Conservation (phyloP, 768 basidiomycete genomes). For the Tricholoma bakamatsutake region DNA sequence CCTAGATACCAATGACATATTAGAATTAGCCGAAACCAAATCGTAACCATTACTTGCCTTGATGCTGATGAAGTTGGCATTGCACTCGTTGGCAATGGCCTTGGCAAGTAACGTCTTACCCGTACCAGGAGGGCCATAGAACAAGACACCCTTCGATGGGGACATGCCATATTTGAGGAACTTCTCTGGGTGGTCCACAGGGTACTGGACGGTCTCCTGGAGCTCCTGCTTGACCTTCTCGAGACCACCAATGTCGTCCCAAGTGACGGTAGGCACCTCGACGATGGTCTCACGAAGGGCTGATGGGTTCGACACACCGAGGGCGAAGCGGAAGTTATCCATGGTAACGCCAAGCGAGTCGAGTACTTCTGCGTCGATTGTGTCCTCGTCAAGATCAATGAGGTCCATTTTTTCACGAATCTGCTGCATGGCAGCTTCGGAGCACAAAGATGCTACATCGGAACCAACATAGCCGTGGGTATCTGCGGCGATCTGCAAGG, state of each 20-base stretch:
- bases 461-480: slow-evolving; percentile 99
- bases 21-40: neutral
- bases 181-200: slow-evolving; percentile 99
- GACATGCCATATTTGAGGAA: slow-evolving; percentile 99
- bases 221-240: slow-evolving; percentile 99
- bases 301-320: slow-evolving; percentile 96
- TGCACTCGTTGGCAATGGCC: slow-evolving; percentile 99
- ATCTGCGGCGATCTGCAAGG: slow-evolving; percentile 85
- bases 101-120: slow-evolving; percentile 99
- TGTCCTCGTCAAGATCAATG: slow-evolving; percentile 94
- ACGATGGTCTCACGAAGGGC: slow-evolving; percentile 99
- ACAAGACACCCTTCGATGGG: slow-evolving; percentile 97
- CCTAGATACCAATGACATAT: slow-evolving; percentile 34
- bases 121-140: slow-evolving; percentile 99
- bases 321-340: slow-evolving; percentile 99
- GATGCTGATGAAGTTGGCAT: slow-evolving; percentile 99
- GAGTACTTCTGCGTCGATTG: slow-evolving; percentile 98
- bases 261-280: slow-evolving; percentile 96
- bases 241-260: slow-evolving; percentile 99
- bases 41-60: slow-evolving; percentile 46
- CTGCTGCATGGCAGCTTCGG: slow-evolving; percentile 99
- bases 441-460: slow-evolving; percentile 94
- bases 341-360: slow-evolving; percentile 99
- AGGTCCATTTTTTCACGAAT: slow-evolving; percentile 99
- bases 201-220: slow-evolving; percentile 99